Evolutionary conservation across 2,329 filamentous ascomycete species (phyloP).

Genomic region (Diaporthe australafricana): DNA sequence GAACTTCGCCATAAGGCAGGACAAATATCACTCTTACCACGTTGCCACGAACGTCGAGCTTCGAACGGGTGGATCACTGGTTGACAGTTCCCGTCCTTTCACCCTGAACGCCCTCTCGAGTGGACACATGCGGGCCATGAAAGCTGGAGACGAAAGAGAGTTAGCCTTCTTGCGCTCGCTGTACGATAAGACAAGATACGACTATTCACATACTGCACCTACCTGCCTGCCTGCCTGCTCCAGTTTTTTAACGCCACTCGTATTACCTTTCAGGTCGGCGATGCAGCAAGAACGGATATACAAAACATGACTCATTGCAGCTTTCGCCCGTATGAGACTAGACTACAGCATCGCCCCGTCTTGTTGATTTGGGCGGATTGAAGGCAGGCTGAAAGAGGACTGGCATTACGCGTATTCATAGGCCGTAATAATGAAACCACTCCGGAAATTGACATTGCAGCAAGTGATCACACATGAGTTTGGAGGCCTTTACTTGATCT

Average conservation of each 20-base stretch:
- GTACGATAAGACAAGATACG: constrained; percentile 4
- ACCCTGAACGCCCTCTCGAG: background rate
- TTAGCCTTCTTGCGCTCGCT: background rate
- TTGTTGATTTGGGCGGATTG: too few relatives aligned
- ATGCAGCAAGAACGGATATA: too few relatives aligned
- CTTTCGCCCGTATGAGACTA: background rate
- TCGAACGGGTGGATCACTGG: too few relatives aligned
- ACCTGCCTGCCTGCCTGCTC: background rate
- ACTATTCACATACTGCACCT: background rate
- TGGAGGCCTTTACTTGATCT: background rate
- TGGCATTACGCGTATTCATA: background rate
- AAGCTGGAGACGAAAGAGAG: background rate
- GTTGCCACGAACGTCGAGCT: background rate
- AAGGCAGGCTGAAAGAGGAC: background rate
- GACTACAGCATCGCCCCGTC: too few relatives aligned
- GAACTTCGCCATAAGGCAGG: too few relatives aligned
- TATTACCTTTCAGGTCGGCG: background rate
- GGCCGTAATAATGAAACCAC: background rate
- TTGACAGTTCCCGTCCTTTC: background rate
- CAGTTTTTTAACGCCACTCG: too few relatives aligned
- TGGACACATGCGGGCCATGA: background rate
- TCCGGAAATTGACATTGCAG: background rate
- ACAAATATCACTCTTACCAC: too few relatives aligned
- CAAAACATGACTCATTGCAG: too few relatives aligned
- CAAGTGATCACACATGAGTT: background rate